Evolutionary conservation across 108 stramenopile genomes (phyloP).

Genomic region (Cyclotella kingstonii): DNA sequence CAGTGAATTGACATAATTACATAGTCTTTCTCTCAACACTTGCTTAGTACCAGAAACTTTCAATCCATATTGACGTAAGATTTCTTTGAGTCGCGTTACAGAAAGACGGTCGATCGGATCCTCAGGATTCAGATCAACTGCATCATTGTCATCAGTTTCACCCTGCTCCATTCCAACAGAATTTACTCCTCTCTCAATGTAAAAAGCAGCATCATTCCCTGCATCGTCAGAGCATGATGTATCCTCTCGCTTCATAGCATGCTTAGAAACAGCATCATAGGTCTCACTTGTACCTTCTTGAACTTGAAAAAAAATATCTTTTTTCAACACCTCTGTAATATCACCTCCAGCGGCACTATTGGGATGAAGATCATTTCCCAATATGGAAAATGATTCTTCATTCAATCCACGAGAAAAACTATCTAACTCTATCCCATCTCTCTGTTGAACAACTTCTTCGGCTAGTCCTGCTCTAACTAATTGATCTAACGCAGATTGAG

Average conservation of each 20-base stretch:
- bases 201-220: background rate
- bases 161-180: background rate
- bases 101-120: conserved; percentile 80
- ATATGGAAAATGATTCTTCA: conserved; percentile 39
- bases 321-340: conserved; percentile 13
- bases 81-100: conserved; percentile 75
- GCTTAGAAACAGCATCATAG: background rate
- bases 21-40: conserved; percentile 74
- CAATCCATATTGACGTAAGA: conserved; percentile 61
- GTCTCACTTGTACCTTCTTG: background rate
- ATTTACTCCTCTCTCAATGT: background rate
- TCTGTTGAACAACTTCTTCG: conserved; percentile 72
- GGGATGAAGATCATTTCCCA: conserved; percentile 44
- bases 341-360: conserved; percentile 12
- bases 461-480: conserved; percentile 61
- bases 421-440: conserved; percentile 66
- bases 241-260: too few relatives aligned
- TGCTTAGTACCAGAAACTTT: conserved; percentile 74
- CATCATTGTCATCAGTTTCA: conserved; percentile 11
- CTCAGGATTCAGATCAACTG: conserved; percentile 1
- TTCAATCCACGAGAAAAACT: conserved; percentile 26
- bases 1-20: conserved; percentile 64
- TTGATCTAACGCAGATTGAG: conserved; percentile 55
- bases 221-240: background rate
- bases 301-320: background rate